Evolutionary conservation across 768 basidiomycete genomes (phyloP).

Genomic region (Lactarius indigo): DNA sequence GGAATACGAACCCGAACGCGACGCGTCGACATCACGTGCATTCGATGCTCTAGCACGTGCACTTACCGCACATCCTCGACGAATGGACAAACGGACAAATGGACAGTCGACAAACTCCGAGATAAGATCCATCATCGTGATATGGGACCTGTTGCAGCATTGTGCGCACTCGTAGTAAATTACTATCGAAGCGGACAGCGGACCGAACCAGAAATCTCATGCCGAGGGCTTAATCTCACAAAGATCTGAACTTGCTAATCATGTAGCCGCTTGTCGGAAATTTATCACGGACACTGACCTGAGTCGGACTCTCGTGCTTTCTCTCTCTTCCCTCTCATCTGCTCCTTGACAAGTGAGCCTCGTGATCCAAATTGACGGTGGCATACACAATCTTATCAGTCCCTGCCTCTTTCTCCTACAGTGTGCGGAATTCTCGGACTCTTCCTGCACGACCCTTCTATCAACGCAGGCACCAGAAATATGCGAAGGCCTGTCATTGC

Average conservation of each 20-base stretch:
- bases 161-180: background rate
- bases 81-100: too few species aligned
- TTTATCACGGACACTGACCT: background rate
- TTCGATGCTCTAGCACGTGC: background rate
- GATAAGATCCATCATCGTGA: background rate
- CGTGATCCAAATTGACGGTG: background rate
- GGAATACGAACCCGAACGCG: slow-evolving; percentile 14
- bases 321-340: background rate
- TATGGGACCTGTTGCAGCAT: background rate
- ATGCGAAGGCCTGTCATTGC: slow-evolving; percentile 88
- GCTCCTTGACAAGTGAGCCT: background rate
- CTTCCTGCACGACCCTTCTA: slow-evolving; percentile 70
- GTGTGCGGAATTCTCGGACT: slow-evolving; percentile 95
- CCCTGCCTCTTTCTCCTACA: slow-evolving; percentile 28
- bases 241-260: background rate
- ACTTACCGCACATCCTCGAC: background rate
- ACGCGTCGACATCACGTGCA: background rate
- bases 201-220: background rate
- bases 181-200: background rate
- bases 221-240: background rate
- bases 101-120: background rate
- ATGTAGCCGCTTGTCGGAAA: background rate
- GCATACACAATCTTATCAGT: background rate
- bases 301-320: background rate
- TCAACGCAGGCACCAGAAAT: slow-evolving; percentile 85